Percentiles rank a stretch among this genome's conserved stretches.
Evolutionary conservation across 768 basidiomycete species (phyloP).

Genomic region (Inosperma sp.): DNA sequence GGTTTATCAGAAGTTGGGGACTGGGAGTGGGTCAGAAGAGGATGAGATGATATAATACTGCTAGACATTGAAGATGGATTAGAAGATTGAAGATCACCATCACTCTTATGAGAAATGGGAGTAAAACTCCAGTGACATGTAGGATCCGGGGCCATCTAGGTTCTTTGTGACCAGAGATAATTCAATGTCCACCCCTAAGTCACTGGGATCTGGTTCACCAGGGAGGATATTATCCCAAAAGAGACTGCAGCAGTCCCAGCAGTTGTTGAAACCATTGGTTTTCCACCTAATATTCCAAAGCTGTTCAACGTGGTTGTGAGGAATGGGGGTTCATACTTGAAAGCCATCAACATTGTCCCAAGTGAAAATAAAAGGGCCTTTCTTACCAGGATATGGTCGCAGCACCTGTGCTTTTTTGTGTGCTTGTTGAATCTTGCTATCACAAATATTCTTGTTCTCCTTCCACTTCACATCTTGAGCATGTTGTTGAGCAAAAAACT

Average conservation of each 20-base stretch:
- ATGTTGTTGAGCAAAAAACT: background rate
- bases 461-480: background rate
- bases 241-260: slow-evolving; percentile 19
- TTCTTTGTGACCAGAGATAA: no score
- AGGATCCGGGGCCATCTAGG: no score
- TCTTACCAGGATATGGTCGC: slow-evolving; percentile 12
- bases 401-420: background rate
- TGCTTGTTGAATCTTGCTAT: background rate
- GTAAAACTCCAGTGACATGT: no score
- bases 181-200: no score
- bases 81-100: background rate
- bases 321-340: slow-evolving; percentile 14
- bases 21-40: background rate
- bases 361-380: slow-evolving; percentile 18
- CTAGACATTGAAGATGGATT: background rate
- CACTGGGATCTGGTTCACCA: slow-evolving; percentile 1
- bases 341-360: slow-evolving; percentile 23
- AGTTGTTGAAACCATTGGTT: slow-evolving; percentile 11
- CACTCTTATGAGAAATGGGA: no score
- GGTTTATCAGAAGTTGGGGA: no score
- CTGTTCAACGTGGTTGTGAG: slow-evolving; percentile 8
- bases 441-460: background rate
- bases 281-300: slow-evolving; percentile 15
- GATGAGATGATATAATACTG: background rate
- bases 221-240: slow-evolving; percentile 5